These are phyloP conservation scores for Phialophora verrucosa DNA, from an alignment of 2,329 filamentous ascomycete genomes.

Conservation along the genomic window DNA sequence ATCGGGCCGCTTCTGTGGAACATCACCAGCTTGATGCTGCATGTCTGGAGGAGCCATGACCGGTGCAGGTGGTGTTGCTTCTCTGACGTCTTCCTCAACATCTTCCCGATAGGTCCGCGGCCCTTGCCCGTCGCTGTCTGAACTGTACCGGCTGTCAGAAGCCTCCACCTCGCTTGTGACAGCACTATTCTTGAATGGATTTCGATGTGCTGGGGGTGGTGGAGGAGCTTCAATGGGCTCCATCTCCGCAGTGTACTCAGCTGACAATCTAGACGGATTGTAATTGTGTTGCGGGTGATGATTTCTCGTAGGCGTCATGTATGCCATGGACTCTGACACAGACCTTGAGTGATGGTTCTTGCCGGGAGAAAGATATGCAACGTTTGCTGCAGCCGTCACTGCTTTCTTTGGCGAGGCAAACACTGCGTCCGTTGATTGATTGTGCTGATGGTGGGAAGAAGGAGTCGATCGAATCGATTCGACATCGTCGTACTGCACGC, in stretches of 20 bases:
- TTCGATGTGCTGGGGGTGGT: constrained; percentile 47
- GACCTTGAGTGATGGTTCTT: constrained; percentile 38
- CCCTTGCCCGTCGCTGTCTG: constrained; percentile 46
- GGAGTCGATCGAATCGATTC: constrained; percentile 59
- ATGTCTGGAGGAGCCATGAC: constrained; percentile 81
- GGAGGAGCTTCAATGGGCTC: constrained; percentile 39
- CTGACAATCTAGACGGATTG: constrained; percentile 33
- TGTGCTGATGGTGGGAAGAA: constrained; percentile 54
- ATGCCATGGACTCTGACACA: constrained; percentile 38
- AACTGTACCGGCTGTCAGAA: constrained; percentile 47
- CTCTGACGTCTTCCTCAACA: constrained; percentile 45
- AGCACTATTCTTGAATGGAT: constrained; percentile 36
- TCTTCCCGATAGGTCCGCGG: constrained; percentile 39
- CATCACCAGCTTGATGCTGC: constrained; percentile 72
- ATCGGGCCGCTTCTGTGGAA: constrained; percentile 72
- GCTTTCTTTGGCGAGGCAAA: constrained; percentile 55
- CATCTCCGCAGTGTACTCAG: constrained; percentile 29
- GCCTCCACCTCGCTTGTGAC: constrained; percentile 35
- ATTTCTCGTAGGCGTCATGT: constrained; percentile 32
- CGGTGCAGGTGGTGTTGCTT: constrained; percentile 71
- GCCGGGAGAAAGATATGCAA: constrained; percentile 30
- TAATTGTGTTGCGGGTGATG: constrained; percentile 32
- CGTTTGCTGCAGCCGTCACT: constrained; percentile 30
- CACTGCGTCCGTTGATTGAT: constrained; percentile 53
- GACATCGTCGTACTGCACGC: constrained; percentile 54